These are phyloP conservation scores for Chalaropsis thielavioides DNA, from an alignment of 2,329 filamentous ascomycete species.

Conservation along the genomic window DNA sequence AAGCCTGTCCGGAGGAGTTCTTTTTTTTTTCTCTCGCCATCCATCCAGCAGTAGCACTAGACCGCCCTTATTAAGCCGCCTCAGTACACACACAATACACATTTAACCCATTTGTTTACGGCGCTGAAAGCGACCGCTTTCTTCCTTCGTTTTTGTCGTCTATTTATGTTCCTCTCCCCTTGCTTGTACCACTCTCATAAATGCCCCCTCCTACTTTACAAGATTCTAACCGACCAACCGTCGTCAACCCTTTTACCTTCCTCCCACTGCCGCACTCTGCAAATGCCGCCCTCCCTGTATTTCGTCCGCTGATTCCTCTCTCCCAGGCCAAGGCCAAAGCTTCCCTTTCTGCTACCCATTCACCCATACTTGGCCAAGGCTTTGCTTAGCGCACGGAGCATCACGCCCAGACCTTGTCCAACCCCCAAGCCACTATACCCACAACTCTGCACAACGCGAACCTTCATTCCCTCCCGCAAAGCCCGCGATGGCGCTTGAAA, in stretches of 20 bases:
- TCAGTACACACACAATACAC: no score
- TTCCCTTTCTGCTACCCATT: no score
- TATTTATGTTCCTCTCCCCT: not conserved
- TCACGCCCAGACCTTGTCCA: not conserved
- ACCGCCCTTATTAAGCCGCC: no score
- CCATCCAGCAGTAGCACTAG: not conserved
- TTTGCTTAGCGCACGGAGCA: not conserved
- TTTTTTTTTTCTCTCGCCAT: not conserved
- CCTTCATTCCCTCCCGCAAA: not conserved
- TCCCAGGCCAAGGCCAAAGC: not conserved
- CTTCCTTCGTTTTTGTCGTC: not conserved
- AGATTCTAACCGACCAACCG: no score
- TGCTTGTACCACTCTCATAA: no score
- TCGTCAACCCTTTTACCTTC: no score
- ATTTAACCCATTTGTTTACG: no score
- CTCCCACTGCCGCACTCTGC: no score
- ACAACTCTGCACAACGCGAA: not conserved
- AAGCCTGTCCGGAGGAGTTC: constrained; percentile 18
- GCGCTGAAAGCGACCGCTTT: no score
- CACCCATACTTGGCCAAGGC: not conserved
- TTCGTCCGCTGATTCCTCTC: not conserved
- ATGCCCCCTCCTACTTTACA: no score
- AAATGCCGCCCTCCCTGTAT: no score
- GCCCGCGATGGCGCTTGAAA: not conserved
- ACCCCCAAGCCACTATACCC: not conserved